Conservation (phyloP, 805 yeast genomes). For the Nadsonia fulvescens region DNA sequence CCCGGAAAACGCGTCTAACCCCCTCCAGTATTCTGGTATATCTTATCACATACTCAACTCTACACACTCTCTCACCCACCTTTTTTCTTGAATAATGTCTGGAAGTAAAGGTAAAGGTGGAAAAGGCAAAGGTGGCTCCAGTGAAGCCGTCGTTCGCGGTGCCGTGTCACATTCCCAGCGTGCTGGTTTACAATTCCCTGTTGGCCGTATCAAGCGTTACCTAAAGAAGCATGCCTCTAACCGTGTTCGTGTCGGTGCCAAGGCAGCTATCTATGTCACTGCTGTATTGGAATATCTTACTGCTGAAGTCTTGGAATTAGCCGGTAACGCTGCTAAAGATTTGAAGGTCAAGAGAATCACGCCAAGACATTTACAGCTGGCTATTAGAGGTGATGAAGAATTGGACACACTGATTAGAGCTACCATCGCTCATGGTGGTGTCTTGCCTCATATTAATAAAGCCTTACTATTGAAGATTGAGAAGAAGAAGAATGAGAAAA, state of each 20-base stretch:
- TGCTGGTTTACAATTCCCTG: constrained; percentile 86
- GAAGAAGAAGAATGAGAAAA: constrained; percentile 22
- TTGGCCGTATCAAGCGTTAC: constrained; percentile 96
- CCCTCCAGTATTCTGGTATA: no score
- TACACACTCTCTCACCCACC: no score
- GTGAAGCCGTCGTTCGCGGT: constrained; percentile 40
- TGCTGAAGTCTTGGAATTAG: constrained; percentile 94
- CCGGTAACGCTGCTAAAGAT: constrained; percentile 97
- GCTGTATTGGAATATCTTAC: constrained; percentile 94
- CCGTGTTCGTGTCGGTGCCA: constrained; percentile 63
- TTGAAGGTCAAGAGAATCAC: constrained; percentile 90
- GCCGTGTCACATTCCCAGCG: constrained; percentile 76
- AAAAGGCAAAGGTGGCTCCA: constrained; percentile 84
- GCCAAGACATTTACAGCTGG: constrained; percentile 91
- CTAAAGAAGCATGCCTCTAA: constrained; percentile 81
- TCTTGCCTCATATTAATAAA: constrained; percentile 81
- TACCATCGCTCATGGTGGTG: constrained; percentile 97
- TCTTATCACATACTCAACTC: no score
- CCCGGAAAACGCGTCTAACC: no score
- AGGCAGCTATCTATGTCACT: constrained; percentile 86
- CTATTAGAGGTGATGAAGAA: constrained; percentile 97
- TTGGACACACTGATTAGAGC: constrained; percentile 77
- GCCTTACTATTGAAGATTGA: constrained; percentile 65
- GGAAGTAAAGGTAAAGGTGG: constrained; percentile 91
- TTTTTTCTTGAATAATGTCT: constrained; percentile 65